Percentiles rank a stretch among this genome's conserved stretches.
These are phyloP conservation scores for Spathaspora sp. DNA, from an alignment of 1,139 yeast genomes.

Conservation along the genomic window DNA sequence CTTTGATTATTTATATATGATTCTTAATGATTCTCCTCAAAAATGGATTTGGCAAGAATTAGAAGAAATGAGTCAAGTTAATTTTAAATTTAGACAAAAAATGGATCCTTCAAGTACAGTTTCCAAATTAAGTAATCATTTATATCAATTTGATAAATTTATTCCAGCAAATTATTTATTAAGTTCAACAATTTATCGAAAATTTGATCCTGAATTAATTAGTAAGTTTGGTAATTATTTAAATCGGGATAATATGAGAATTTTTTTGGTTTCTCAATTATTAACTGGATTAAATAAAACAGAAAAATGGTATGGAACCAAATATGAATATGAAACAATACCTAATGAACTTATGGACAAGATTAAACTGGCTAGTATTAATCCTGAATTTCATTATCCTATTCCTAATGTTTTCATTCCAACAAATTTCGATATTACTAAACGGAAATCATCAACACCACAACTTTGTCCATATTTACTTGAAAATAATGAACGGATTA, in stretches of 20 bases:
- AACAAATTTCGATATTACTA: constrained; percentile 62
- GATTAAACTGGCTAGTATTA: constrained; percentile 30
- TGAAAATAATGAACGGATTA: constrained; percentile 31
- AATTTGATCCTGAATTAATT: constrained; percentile 58
- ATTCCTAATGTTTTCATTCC: constrained; percentile 77
- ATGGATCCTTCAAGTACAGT: constrained; percentile 60
- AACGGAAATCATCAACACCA: constrained; percentile 33
- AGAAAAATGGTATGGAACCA: constrained; percentile 93
- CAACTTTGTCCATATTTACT: constrained; percentile 38
- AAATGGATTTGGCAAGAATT: constrained; percentile 54
- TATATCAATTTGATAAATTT: constrained; percentile 41
- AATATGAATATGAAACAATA: constrained; percentile 54
- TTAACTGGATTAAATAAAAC: constrained; percentile 37
- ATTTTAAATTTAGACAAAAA: constrained; percentile 70
- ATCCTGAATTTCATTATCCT: constrained; percentile 59
- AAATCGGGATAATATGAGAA: constrained; percentile 59
- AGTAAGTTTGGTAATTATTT: constrained; percentile 51
- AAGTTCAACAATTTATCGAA: constrained; percentile 55
- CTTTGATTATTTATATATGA: constrained; percentile 71
- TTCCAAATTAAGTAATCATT: constrained; percentile 45
- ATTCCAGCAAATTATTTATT: constrained; percentile 67
- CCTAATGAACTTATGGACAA: constrained; percentile 34
- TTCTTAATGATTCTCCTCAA: constrained; percentile 54
- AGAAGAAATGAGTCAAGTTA: constrained; percentile 43
- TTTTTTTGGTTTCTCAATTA: constrained; percentile 54